Evolutionary conservation across 1,139 yeast species (phyloP), one percentile per base, ranked within the genome.

Genomic region (Zygosaccharomyces sapae): DNA sequence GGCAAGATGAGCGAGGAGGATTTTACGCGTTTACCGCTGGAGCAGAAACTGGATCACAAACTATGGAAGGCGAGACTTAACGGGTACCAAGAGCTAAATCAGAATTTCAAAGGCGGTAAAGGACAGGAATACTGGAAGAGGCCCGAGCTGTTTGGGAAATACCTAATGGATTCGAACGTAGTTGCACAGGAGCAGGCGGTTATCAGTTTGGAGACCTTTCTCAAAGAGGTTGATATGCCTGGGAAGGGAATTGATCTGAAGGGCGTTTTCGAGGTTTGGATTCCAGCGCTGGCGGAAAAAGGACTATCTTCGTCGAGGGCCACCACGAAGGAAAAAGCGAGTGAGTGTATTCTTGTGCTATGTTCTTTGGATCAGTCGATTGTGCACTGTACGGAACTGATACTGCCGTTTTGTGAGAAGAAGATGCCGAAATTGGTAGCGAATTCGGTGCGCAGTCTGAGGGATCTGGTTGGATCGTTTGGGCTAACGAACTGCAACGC

Each of bases 121-220:
- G 75, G 73, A 2, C 75, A 81, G 41, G 80, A 81, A 56, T 81
- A 78, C 61, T 55, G 75, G 46, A 62, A 65, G 20, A 76, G 75
- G 48, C 76, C 82, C 1, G 83, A 79, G 10, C 47, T 73, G 9
- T 68, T 81, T 56, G 81, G 77, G 56, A 76, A 74, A 56, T 75
- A 82, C 33, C 80, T 85, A 8, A 73, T 78, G 5, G 99, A 92
- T 63, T 66, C 84, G 37, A 92, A 92, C 64, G 97, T 89, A 12
- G 95, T 86, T 19, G 96, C 98, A 0, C 96, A 89, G 57, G 97
- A 92, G 62, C 70, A 85, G 0, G 97, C 89, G 9, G 71, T 88
- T 33, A 66, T 70, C 9, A 74, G 86, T 4, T 66, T 86, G 22
- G 67, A 68, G 10, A 74, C 77, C n/a, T 77, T 79, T 56, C 70